phyloP scores from a whole-genome alignment of 768 basidiomycete species.

The Gloeophyllum trabeum region DNA sequence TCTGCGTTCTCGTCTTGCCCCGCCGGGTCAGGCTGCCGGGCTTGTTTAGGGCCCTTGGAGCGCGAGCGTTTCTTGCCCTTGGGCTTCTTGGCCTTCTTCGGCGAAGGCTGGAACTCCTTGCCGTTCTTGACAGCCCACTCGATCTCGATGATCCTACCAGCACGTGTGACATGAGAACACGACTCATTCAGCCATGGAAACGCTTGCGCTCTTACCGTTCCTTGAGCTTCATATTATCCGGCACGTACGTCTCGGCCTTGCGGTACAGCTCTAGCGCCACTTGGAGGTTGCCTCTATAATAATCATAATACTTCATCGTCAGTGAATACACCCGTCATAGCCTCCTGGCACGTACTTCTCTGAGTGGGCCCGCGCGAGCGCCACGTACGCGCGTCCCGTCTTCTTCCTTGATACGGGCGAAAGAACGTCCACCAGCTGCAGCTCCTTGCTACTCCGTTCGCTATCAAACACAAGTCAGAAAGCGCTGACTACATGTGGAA shows the following conservation, averaged over 20 bases:
- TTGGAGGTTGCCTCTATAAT: constrained; percentile 61
- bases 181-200: constrained; percentile 25
- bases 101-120: constrained; percentile 46
- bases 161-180: background rate
- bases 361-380: constrained; percentile 69
- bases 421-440: constrained; percentile 46
- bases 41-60: constrained; percentile 4
- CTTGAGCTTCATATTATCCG: constrained; percentile 77
- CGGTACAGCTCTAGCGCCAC: constrained; percentile 74
- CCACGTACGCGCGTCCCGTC: constrained; percentile 75
- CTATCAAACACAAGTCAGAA: constrained; percentile 19
- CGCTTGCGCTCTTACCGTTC: constrained; percentile 80
- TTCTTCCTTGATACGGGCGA: constrained; percentile 73
- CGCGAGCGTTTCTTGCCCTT: constrained; percentile 21
- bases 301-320: background rate
- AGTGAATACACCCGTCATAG: constrained; percentile 1
- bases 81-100: constrained; percentile 36
- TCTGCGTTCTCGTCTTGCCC: constrained; percentile 14
- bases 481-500: background rate
- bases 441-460: constrained; percentile 51
- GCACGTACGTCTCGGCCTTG: constrained; percentile 73
- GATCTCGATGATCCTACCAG: constrained; percentile 65
- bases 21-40: constrained; percentile 2
- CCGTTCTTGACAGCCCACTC: constrained; percentile 66
- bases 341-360: constrained; percentile 62